These are phyloP conservation scores for Tinospora cordifolia DNA, from an alignment of 164 flowering plant genomes.

Conservation along the genomic window DNA sequence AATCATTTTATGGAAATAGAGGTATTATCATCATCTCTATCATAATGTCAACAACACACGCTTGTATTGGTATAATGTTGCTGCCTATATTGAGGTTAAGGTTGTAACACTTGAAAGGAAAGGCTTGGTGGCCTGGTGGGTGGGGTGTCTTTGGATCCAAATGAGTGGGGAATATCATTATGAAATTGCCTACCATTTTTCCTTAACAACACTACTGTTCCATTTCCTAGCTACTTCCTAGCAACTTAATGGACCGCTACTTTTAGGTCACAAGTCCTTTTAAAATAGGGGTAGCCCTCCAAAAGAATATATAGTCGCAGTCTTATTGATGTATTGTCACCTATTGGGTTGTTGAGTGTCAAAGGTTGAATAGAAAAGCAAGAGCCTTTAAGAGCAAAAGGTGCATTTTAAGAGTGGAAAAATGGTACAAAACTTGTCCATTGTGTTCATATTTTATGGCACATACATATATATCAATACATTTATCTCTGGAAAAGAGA, in stretches of 20 bases:
- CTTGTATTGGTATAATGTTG: not conserved
- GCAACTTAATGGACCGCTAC: not conserved
- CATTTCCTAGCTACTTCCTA: not conserved
- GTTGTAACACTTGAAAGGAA: slow-evolving; percentile 8
- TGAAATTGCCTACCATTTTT: slow-evolving; percentile 2
- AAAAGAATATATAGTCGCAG: not conserved
- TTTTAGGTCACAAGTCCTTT: not conserved
- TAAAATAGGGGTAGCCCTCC: not conserved
- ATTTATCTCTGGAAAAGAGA: no score
- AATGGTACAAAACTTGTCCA: no score
- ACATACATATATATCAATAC: no score
- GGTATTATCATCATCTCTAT: not conserved
- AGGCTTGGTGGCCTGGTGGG: slow-evolving; percentile 13
- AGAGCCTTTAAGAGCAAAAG: not conserved
- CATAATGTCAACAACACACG: not conserved
- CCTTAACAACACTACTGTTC: not conserved
- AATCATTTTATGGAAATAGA: no score
- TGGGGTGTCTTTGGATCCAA: slow-evolving; percentile 18
- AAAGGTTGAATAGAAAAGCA: not conserved
- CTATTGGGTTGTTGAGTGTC: not conserved
- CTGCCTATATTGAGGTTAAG: not conserved
- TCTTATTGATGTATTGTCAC: not conserved
- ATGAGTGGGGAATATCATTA: slow-evolving; percentile 5
- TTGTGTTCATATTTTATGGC: no score
- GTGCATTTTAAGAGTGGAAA: not conserved